A percentile compares a stretch with the other conserved stretches of the same genome.
Conservation (phyloP, 306 rosid genomes). For the Rosa chinensis region DNA sequence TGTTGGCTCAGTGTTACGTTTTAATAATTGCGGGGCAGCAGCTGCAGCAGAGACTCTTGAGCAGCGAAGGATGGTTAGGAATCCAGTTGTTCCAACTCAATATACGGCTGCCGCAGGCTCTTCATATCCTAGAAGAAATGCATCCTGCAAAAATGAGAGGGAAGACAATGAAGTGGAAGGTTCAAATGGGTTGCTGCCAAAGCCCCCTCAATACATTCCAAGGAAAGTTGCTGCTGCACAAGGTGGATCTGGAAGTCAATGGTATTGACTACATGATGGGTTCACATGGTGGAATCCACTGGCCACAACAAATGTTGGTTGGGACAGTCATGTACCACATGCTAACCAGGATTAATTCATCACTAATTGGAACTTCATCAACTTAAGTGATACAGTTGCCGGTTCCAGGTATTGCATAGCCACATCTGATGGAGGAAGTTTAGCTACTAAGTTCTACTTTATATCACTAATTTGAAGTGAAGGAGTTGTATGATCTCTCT, state of each 20-base stretch:
- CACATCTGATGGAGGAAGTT: conserved; percentile 11
- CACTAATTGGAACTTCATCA: conserved; percentile 7
- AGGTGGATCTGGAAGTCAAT: conserved; percentile 68
- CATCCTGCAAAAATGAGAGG: conserved; percentile 71
- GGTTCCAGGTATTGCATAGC: not conserved
- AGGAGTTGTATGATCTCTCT: conserved; percentile 27
- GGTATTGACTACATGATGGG: conserved; percentile 54
- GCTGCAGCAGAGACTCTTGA: conserved; percentile 68
- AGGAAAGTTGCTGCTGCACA: conserved; percentile 90
- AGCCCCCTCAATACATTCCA: conserved; percentile 68
- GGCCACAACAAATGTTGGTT: conserved; percentile 9
- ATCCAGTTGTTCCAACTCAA: conserved; percentile 58
- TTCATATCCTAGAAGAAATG: conserved; percentile 85
- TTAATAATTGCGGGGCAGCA: conserved; percentile 73
- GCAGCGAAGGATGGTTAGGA: conserved; percentile 67
- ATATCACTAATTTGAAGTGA: conserved; percentile 27
- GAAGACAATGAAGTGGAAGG: conserved; percentile 73
- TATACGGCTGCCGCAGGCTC: conserved; percentile 54
- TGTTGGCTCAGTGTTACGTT: conserved; percentile 73
- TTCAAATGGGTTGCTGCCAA: conserved; percentile 79
- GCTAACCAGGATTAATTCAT: conserved; percentile 8
- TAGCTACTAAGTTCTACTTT: conserved; percentile 28
- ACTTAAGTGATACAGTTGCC: not conserved
- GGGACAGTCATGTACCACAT: conserved; percentile 20
- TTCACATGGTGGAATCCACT: conserved; percentile 1